Percentiles rank a stretch among this genome's conserved stretches.
These are phyloP conservation scores for Geosmithia morbida DNA, from an alignment of 2,329 filamentous ascomycete species.

Conservation along the genomic window DNA sequence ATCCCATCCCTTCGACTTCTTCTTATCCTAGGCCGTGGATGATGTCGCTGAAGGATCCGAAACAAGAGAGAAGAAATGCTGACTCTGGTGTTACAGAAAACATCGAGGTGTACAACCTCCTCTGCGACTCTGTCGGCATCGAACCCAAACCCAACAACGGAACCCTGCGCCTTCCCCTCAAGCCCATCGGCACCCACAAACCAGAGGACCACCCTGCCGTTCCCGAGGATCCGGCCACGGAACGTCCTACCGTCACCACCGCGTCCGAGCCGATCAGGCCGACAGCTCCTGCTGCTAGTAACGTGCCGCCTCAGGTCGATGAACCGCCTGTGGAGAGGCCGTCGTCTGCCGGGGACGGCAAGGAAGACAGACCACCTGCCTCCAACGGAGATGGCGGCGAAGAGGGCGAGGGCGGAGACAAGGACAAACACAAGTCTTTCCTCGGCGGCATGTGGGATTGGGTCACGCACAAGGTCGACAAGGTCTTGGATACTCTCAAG, in stretches of 20 bases:
- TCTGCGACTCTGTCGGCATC: conserved; percentile 77
- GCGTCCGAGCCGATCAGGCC: not conserved
- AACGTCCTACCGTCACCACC: conserved; percentile 1
- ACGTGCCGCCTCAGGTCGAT: conserved; percentile 1
- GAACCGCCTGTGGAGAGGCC: not conserved
- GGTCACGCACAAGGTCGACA: conserved; percentile 31
- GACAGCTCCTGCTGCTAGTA: not conserved
- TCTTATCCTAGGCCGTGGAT: too few species aligned
- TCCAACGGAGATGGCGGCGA: conserved; percentile 7
- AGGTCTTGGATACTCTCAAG: conserved; percentile 30
- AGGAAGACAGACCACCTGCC: not conserved
- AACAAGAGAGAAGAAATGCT: conserved; percentile 1
- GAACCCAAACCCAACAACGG: conserved; percentile 71
- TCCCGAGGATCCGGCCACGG: conserved; percentile 17
- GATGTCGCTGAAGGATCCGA: too few species aligned
- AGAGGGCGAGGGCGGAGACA: conserved; percentile 12
- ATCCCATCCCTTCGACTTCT: not conserved
- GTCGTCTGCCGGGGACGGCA: not conserved
- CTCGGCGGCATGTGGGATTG: conserved; percentile 32
- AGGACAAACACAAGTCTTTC: conserved; percentile 12
- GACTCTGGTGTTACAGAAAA: conserved; percentile 49
- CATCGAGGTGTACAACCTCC: conserved; percentile 84
- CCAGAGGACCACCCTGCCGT: conserved; percentile 29
- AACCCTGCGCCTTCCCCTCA: conserved; percentile 60
- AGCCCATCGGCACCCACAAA: conserved; percentile 47